Percentiles rank a stretch among this genome's conserved stretches.
phyloP scores from a whole-genome alignment of 2,329 filamentous ascomycete species.

The Emmonsiellopsis sp. region DNA sequence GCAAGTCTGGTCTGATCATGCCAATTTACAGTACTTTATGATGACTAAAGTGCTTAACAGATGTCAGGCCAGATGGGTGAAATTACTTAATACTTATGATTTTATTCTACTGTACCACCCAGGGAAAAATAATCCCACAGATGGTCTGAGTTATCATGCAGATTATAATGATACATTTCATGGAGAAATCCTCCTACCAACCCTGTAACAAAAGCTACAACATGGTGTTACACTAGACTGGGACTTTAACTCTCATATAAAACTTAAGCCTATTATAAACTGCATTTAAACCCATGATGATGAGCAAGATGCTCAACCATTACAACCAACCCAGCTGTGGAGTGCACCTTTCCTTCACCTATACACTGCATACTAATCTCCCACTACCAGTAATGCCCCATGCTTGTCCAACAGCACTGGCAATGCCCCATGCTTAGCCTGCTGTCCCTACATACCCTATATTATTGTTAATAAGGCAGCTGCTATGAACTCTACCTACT shows the following conservation, averaged over 20 bases:
- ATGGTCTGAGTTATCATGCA: background rate
- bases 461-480: background rate
- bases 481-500: background rate
- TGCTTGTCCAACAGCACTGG: background rate
- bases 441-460: background rate
- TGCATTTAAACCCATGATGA: background rate
- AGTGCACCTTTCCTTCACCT: background rate
- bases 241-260: background rate
- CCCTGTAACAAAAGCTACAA: background rate
- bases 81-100: slow-evolving; percentile 1
- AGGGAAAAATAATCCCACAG: slow-evolving; percentile 3
- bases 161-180: background rate
- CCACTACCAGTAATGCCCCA: background rate
- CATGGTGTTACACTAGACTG: background rate
- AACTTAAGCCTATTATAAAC: background rate
- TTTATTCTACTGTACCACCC: slow-evolving; percentile 3
- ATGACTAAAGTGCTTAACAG: slow-evolving; percentile 1
- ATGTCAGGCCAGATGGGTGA: slow-evolving; percentile 2
- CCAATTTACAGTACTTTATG: slow-evolving; percentile 21
- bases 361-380: background rate
- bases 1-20: slow-evolving; percentile 19
- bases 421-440: background rate
- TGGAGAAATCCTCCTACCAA: background rate
- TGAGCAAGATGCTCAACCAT: background rate
- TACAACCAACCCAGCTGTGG: background rate